A percentile compares a stretch with the other conserved stretches of the same genome.
phyloP scores from a whole-genome alignment of 768 basidiomycete genomes.

The Sporobolomyces roseus region DNA sequence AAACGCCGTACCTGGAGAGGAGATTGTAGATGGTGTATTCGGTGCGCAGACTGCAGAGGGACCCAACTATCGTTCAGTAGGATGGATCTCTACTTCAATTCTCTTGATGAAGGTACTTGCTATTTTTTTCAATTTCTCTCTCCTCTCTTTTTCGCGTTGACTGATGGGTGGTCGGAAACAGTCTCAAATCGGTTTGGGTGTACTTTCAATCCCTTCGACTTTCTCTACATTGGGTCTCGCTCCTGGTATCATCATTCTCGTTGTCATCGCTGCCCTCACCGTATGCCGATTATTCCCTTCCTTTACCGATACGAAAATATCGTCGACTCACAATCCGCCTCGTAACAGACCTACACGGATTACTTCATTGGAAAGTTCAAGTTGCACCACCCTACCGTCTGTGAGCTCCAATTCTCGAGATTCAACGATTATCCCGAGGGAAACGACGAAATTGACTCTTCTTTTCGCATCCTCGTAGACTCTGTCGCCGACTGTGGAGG shows the following conservation, averaged over 20 bases:
- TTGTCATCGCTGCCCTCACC: constrained; percentile 16
- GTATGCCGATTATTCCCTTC: too few relatives aligned
- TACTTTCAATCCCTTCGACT: constrained; percentile 25
- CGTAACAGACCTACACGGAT: constrained; percentile 29
- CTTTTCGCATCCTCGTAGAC: not conserved
- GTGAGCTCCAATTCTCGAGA: not conserved
- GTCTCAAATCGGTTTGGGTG: constrained; percentile 29
- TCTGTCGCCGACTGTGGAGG: constrained; percentile 27
- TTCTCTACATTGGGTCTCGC: constrained; percentile 29
- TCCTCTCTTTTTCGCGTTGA: not conserved
- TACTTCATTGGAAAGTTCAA: constrained; percentile 34
- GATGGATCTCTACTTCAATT: constrained; percentile 26
- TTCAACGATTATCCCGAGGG: not conserved
- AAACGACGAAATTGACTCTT: not conserved
- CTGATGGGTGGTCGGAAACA: not conserved
- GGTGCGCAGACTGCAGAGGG: constrained; percentile 14
- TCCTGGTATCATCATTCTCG: constrained; percentile 31
- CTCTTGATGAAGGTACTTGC: constrained; percentile 20
- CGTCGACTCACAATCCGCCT: too few relatives aligned
- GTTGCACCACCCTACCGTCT: constrained; percentile 20
- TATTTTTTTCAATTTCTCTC: not conserved
- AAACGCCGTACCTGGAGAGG: constrained; percentile 5
- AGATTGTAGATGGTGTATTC: constrained; percentile 33
- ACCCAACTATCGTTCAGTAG: constrained; percentile 28
- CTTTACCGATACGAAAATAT: too few relatives aligned